Conservation (phyloP, 768 basidiomycete genomes). For the Agaricus sinodeliciosus region DNA sequence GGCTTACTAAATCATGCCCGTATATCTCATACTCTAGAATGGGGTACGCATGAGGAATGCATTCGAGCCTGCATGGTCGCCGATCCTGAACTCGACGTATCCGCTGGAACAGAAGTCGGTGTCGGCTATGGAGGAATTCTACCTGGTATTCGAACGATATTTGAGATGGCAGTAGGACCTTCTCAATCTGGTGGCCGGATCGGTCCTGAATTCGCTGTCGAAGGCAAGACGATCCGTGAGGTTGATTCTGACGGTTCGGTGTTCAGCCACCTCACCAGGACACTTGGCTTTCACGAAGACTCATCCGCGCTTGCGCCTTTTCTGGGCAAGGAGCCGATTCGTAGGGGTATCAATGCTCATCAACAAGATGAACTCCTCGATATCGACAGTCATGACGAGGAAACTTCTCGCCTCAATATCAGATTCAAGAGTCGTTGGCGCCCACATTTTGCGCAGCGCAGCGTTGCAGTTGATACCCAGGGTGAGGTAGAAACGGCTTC, state of each 20-base stretch:
- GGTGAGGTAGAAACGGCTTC: background rate
- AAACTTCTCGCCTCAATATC: background rate
- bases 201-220: background rate
- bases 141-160: constrained; percentile 42
- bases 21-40: constrained; percentile 40
- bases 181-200: background rate
- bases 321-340: constrained; percentile 35
- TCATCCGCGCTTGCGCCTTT: constrained; percentile 44
- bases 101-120: constrained; percentile 37
- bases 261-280: constrained; percentile 27
- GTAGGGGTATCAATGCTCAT: constrained; percentile 36
- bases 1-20: constrained; percentile 51
- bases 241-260: constrained; percentile 6
- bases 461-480: constrained; percentile 9
- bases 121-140: constrained; percentile 33
- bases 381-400: constrained; percentile 18
- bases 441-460: constrained; percentile 31
- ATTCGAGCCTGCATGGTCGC: constrained; percentile 41
- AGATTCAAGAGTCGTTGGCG: constrained; percentile 20
- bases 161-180: constrained; percentile 39
- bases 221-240: constrained; percentile 7
- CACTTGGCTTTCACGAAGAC: constrained; percentile 43
- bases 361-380: constrained; percentile 32
- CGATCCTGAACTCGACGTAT: constrained; percentile 32
- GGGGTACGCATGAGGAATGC: constrained; percentile 52